Base-by-base conservation (phyloP, 306 rosid genomes). In the Lathyrus tuberosus region DNA sequence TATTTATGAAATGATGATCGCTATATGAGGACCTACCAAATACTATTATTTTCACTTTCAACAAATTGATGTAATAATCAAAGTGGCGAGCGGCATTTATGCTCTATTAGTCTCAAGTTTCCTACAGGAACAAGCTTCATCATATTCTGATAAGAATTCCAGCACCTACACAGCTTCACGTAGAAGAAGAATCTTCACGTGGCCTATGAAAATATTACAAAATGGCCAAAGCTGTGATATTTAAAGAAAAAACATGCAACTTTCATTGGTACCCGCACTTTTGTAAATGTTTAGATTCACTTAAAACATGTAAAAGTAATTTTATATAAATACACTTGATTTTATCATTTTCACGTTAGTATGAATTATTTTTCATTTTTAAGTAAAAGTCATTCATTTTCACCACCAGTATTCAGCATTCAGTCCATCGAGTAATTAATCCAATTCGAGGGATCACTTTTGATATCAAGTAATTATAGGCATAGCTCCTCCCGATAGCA, bases 51-150 rank as follows among this genome's bases (percentile, higher is more conserved):
- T 52, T 52, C 10, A 1, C 26, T 5, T 53, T 11, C 20, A 56
- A 8, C 38, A 26, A 26, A 28, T 28, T 57, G 40, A 12, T 15
- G 16, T 47, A 46, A 47, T 35, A 8, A 53, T 37, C 15, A 67
- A 24, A 75, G 59, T 5, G 62, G 35, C 11, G 11, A 58, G 12
- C 4, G 65, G 71, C 16, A 62, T 69, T 41, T 76, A 77, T 77
- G 71, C 76, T 63, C 41, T 17, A 62, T 51, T 65, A 53, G 65
- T 58, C 54, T 73, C 5, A 8, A n/a, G 24, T 57, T 46, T 35
- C 58, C 62, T 26, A 37, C n/a, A 35, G n/a, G 51, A 69, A 76
- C 11, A 51, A 40, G 47, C 14, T 69, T 69, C 11, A 49, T 46
- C 64, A 13, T 54, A 70, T 70, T 77, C 81, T 63, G 67, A 46